phyloP scores from a whole-genome alignment of 805 yeast genomes.

The Suhomyces pyralidae region DNA sequence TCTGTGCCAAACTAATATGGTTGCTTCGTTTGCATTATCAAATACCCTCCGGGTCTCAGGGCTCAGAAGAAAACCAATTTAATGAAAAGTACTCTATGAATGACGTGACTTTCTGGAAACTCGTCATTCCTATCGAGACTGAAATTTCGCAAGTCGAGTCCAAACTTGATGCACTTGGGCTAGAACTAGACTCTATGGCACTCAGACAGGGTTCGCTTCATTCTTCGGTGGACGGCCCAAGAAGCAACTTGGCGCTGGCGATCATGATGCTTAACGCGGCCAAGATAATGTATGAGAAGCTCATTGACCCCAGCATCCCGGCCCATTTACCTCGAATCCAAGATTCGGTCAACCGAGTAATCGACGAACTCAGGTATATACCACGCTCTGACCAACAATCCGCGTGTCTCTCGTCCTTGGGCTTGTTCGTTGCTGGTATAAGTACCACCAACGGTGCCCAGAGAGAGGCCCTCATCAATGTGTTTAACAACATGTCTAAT shows the following conservation, averaged over 20 bases:
- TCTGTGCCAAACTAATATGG: conserved; percentile 37
- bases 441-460: conserved; percentile 2
- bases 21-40: conserved; percentile 21
- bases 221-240: conserved; percentile 5
- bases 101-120: conserved; percentile 9
- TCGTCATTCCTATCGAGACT: conserved; percentile 6
- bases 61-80: not conserved
- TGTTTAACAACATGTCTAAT: conserved; percentile 1
- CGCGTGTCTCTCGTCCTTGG: conserved; percentile 7
- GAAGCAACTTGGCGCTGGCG: conserved; percentile 12
- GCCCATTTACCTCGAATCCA: conserved; percentile 8
- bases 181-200: conserved; percentile 1
- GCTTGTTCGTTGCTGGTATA: conserved; percentile 9
- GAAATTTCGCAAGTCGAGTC: conserved; percentile 2
- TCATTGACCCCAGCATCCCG: conserved; percentile 11
- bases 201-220: not conserved
- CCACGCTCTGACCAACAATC: conserved; percentile 8
- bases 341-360: conserved; percentile 1
- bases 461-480: not conserved
- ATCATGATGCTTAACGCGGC: conserved; percentile 7
- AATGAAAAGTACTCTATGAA: conserved; percentile 6
- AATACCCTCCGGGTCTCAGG: not conserved
- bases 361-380: conserved; percentile 5
- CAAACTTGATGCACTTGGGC: conserved; percentile 4
- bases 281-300: conserved; percentile 11